Percentiles rank a stretch among this genome's conserved stretches.
These are phyloP conservation scores for Stellera chamaejasme DNA, from an alignment of 345 rosid genomes.

Conservation along the genomic window DNA sequence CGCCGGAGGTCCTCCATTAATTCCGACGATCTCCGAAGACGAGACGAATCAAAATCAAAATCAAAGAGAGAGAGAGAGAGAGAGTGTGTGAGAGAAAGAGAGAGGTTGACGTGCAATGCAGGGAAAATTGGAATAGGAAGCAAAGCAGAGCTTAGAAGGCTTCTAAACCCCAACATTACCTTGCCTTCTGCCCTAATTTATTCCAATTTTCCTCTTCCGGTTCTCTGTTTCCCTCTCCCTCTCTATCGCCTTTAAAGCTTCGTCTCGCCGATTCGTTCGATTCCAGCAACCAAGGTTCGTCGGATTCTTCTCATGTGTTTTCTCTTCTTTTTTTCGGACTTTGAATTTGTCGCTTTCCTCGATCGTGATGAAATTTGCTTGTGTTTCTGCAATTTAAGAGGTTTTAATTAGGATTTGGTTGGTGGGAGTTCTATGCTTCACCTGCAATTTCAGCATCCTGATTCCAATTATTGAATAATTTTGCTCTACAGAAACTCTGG, in stretches of 20 bases:
- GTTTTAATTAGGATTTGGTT: neutral
- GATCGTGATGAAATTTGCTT: constrained; percentile 5
- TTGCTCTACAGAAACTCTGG: constrained; percentile 5
- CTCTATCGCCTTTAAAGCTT: neutral
- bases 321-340: neutral
- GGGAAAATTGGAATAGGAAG: constrained; percentile 27
- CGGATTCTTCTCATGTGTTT: neutral
- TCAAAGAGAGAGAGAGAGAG: neutral
- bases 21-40: constrained; percentile 12
- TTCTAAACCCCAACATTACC: constrained; percentile 28
- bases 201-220: constrained; percentile 22
- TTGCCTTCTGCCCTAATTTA: constrained; percentile 48
- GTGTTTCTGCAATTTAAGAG: neutral
- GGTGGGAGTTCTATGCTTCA: too few species aligned
- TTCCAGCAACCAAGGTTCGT: neutral
- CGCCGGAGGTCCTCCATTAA: constrained; percentile 33
- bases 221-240: neutral
- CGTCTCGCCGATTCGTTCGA: neutral
- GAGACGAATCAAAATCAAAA: neutral
- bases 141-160: constrained; percentile 39
- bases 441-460: too few species aligned
- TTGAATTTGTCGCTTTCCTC: neutral
- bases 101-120: constrained; percentile 53
- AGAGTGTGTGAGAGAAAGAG: constrained; percentile 8
- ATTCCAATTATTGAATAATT: neutral